Evolutionary conservation across 176 grass and related monocot genomes (phyloP).

Genomic region (Phyllostachys edulis): DNA sequence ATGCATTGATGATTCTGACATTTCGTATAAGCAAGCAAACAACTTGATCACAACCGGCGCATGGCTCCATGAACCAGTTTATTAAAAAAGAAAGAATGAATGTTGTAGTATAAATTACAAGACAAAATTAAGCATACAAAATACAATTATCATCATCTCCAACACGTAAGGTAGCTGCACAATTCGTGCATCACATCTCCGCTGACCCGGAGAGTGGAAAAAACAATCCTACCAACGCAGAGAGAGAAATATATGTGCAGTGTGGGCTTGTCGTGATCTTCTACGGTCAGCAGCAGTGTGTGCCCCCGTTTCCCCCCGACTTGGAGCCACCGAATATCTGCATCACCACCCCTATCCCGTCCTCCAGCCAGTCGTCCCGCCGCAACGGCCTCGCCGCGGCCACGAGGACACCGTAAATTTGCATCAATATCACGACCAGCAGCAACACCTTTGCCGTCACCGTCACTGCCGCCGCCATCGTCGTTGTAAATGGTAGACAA

Average conservation of each 20-base stretch:
- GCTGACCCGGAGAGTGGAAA: not conserved
- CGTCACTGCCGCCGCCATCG: not conserved
- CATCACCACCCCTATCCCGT: not conserved
- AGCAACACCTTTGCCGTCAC: not conserved
- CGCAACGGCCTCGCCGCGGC: not conserved
- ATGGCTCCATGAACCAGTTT: too few species aligned
- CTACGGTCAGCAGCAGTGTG: slow-evolving; percentile 2
- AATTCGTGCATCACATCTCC: not conserved
- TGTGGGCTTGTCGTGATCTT: not conserved
- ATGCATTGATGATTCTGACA: not conserved
- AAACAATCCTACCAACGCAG: too few species aligned
- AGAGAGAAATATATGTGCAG: not conserved
- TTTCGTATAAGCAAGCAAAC: not conserved
- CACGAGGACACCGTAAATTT: not conserved
- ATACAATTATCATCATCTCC: not conserved
- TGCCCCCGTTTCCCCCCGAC: not conserved
- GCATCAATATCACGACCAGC: not conserved
- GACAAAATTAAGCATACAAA: not conserved
- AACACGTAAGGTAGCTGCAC: not conserved
- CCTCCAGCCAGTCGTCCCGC: slow-evolving; percentile 3
- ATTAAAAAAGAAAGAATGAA: not conserved
- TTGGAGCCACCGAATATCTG: slow-evolving; percentile 4
- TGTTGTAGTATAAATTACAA: too few species aligned
- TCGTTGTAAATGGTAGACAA: not conserved
- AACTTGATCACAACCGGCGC: not conserved